Evolutionary conservation across 2,329 filamentous ascomycete species (phyloP).

Genomic region (Trichoderma sp.): DNA sequence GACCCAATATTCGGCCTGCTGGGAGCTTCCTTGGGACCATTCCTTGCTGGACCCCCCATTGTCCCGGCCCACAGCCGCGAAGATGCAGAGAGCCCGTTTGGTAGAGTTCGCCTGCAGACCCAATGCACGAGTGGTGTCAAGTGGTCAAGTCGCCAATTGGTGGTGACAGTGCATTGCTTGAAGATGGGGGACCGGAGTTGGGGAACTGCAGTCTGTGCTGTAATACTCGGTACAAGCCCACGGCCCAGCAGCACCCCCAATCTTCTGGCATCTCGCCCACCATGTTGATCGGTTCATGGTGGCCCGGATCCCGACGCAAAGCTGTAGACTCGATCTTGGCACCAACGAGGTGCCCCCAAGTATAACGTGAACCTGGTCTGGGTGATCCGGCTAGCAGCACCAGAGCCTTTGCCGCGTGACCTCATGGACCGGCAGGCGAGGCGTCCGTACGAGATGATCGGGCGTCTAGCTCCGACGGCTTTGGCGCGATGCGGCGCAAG

Average conservation of each 20-base stretch:
- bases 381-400: not conserved
- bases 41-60: not conserved
- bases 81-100: slow-evolving; percentile 21
- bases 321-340: not conserved
- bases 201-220: not conserved
- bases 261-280: not conserved
- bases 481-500: slow-evolving; percentile 12
- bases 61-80: slow-evolving; percentile 3
- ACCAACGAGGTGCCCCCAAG: not conserved
- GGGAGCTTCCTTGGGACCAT: not conserved
- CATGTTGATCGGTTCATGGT: not conserved
- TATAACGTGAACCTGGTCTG: not conserved
- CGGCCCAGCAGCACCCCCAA: no score
- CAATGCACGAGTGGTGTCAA: slow-evolving; percentile 15
- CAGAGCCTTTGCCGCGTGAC: not conserved
- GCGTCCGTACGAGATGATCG: not conserved
- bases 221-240: not conserved
- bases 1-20: not conserved
- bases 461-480: slow-evolving; percentile 6
- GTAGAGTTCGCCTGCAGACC: slow-evolving; percentile 4
- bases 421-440: not conserved
- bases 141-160: not conserved
- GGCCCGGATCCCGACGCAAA: not conserved
- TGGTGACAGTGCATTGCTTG: slow-evolving; percentile 22
- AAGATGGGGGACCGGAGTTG: no score